Evolutionary conservation across 2,329 filamentous ascomycete species (phyloP).

Genomic region (Aspergillus tubingensis): DNA sequence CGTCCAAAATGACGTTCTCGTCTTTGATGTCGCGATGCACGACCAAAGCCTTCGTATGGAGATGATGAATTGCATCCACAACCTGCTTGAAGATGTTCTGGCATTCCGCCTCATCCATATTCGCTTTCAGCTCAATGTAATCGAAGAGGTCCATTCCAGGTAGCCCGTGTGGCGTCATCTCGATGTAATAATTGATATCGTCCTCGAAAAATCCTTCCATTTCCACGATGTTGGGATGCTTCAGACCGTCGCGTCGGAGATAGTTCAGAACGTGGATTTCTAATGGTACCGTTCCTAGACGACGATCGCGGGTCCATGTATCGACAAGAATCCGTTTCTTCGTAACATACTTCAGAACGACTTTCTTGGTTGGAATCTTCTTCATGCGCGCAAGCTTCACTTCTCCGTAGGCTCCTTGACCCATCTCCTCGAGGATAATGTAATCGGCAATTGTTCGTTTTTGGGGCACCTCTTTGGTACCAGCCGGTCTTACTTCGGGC

Average conservation of each 20-base stretch:
- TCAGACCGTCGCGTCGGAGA: conserved; percentile 70
- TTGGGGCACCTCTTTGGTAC: conserved; percentile 38
- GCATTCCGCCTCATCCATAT: conserved; percentile 94
- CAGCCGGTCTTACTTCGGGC: conserved; percentile 28
- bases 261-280: conserved; percentile 98
- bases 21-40: conserved; percentile 99
- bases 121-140: conserved; percentile 93
- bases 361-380: conserved; percentile 71
- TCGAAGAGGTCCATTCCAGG: conserved; percentile 99
- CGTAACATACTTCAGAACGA: conserved; percentile 96
- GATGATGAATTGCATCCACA: conserved; percentile 81
- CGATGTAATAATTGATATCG: conserved; percentile 88
- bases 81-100: conserved; percentile 95
- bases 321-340: conserved; percentile 96
- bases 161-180: conserved; percentile 89
- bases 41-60: conserved; percentile 86
- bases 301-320: conserved; percentile 94
- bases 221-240: conserved; percentile 67
- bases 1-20: conserved; percentile 94
- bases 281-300: conserved; percentile 88
- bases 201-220: conserved; percentile 70
- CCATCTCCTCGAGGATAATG: conserved; percentile 94
- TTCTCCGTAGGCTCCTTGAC: conserved; percentile 94
- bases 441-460: conserved; percentile 93
- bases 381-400: conserved; percentile 93